A percentile compares a stretch with the other conserved stretches of the same genome.
Conservation (phyloP, 78 protist species). For the Dictyostelium firmibasis region DNA sequence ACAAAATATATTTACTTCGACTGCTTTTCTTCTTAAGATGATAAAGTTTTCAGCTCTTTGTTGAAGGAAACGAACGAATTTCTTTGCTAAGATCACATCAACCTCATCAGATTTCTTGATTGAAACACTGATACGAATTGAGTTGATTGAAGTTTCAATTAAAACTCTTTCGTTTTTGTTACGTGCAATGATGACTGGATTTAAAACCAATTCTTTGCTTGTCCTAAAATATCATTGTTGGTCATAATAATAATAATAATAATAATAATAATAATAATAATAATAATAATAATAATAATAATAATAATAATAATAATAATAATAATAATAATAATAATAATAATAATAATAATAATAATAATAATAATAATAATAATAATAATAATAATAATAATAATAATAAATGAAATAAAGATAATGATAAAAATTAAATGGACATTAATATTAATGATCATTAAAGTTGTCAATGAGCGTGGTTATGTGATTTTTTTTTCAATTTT, state of each 20-base stretch:
- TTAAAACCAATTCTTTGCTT: conserved; percentile 90
- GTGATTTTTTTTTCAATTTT: too few species aligned
- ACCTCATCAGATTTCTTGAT: conserved; percentile 95
- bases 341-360: too few species aligned
- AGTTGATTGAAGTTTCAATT: conserved; percentile 98
- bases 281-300: too few species aligned
- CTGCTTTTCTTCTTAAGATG: conserved; percentile 95
- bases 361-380: too few species aligned
- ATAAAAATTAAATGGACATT: too few species aligned
- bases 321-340: neutral
- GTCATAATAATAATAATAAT: neutral
- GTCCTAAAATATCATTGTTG: conserved; percentile 12
- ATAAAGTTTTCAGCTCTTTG: conserved; percentile 97
- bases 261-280: neutral
- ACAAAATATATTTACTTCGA: conserved; percentile 55
- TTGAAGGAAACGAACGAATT: conserved; percentile 95
- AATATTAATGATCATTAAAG: too few species aligned
- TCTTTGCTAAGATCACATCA: conserved; percentile 92
- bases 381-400: neutral
- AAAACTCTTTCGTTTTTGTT: conserved; percentile 91
- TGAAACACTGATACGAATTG: conserved; percentile 96
- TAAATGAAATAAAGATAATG: neutral
- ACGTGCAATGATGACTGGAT: conserved; percentile 94
- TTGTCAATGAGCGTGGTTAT: too few species aligned
- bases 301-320: neutral